Evolutionary conservation across 129 eudicot species (phyloP), one percentile per base, ranked within the genome.

Genomic region (Logfia minima): DNA sequence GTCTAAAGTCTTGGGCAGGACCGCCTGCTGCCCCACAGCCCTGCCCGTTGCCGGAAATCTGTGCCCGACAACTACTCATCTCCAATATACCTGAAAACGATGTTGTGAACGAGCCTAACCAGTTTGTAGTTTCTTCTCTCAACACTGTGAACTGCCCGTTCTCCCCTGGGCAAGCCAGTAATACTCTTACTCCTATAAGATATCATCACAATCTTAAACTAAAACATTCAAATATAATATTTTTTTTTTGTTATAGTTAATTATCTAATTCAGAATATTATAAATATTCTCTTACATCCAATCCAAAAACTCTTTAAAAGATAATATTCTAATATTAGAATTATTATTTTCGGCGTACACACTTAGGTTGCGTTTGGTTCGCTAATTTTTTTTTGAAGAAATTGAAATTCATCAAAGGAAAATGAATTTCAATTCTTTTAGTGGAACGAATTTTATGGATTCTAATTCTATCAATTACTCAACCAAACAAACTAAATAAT

Each of bases 1-100:
- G 85, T 41, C 78, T 81, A 3, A 74, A 72, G 41, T 82, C 51
- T 72, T 84, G 88, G 56, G 91, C 81, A 3, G 97, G 90, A 41
- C 98, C 98, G 0, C 87, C 85, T 8, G 75, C 80, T 2, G 87
- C 90, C 65, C 87, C 91, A 66, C 98, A 90, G 1, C 88, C 96
- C 31, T 82, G 91, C 58, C 84, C 87, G 18, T 55, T 71, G 82
- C 75, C 76, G 6, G 84, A 71, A 60, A 89, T 79, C 63, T 87
- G 90, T 11, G 89, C 64, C 53, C 81, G 86, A 32, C 97, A 90
- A 41, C 70, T 74, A 29, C 80, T 74, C 77, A 93, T 64, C 60
- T 90, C 87, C 5, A 88, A 81, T 23, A 83, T 73, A 65, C 96
- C 96, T 29, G 83, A 76, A 41, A 90, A 84, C 11, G 82, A 80